Conservation (phyloP, 2,329 filamentous ascomycete species). For the Nemania sp. region DNA sequence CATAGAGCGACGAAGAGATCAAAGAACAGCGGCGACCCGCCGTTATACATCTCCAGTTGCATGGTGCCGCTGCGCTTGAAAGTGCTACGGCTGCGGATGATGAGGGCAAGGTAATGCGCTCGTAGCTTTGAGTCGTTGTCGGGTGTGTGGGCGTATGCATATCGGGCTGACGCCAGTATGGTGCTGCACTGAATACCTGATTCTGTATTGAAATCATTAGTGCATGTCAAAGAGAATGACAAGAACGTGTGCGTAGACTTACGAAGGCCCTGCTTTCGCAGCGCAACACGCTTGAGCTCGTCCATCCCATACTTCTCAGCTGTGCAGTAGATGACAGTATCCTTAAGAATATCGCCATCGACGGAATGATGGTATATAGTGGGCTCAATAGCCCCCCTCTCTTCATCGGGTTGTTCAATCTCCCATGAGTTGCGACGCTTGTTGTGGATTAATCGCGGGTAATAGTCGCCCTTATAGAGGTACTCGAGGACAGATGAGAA, state of each 20-base stretch:
- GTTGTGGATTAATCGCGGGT: constrained; percentile 83
- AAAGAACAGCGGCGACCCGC: constrained; percentile 86
- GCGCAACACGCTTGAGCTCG: constrained; percentile 84
- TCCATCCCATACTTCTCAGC: constrained; percentile 86
- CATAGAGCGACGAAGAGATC: constrained; percentile 93
- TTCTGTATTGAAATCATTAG: constrained; percentile 56
- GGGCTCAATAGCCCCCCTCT: constrained; percentile 65
- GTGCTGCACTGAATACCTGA: constrained; percentile 86
- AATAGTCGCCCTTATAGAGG: constrained; percentile 95
- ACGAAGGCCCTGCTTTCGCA: constrained; percentile 90
- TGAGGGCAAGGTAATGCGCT: constrained; percentile 91
- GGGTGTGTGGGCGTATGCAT: constrained; percentile 88
- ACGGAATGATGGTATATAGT: constrained; percentile 76
- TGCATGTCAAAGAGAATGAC: constrained; percentile 9
- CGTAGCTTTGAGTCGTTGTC: constrained; percentile 91
- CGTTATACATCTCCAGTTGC: constrained; percentile 93
- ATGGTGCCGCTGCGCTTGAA: constrained; percentile 96
- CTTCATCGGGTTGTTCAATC: constrained; percentile 72
- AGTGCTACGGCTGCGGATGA: constrained; percentile 86
- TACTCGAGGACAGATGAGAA: constrained; percentile 92
- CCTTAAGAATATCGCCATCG: constrained; percentile 80
- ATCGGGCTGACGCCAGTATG: constrained; percentile 88
- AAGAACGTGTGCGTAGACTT: constrained; percentile 49
- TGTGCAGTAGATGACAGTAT: constrained; percentile 91
- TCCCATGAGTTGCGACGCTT: constrained; percentile 84